Evolutionary conservation across 2,329 filamentous ascomycete genomes (phyloP), one percentile per base, ranked within the genome.

Genomic region (Cladosporium sp.): DNA sequence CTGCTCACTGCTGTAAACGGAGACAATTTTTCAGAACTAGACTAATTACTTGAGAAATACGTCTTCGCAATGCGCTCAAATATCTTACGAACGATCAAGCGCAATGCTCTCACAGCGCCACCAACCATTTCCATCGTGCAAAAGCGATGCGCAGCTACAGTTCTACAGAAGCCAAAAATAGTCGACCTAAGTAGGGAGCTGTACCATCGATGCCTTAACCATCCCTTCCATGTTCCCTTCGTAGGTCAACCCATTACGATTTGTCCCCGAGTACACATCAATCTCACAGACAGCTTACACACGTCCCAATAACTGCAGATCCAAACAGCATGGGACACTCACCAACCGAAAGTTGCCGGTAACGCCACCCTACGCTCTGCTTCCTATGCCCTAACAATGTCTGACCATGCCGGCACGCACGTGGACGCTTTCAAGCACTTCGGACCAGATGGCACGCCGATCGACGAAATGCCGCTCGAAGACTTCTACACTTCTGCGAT

Each of bases 361-460:
- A 66, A 66, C 47, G 66, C 66, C 2, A 63, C 64, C 55, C 59
- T 69, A 2, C 60, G 67, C 34, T 66, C 63, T 5, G 60, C 67
- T 1, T 67, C 65, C 7, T 68, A 66, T 45, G 65, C 63, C 17
- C 40, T 69, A 1, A 64, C 64, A 36, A 66, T 69, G 64, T 63
- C 60, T 30, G 67, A 69, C 54, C 67, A 69, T 54, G 25, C 52
- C 12, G 52, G 52, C 39, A 69, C 67, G 4, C 67, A 69, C 49
- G 64, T 69, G 38, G 66, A 69, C 39, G 67, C 67, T 8, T 65
- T 64, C 8, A 69, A 69, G 50, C 66, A 68, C 59, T 69, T 69
- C 51, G 65, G 67, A 22, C 64, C 65, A 11, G 66, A 66, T 14
- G 66, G 63, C 5, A 59, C 64, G 0, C 64, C 62, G 1, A 69